These are phyloP conservation scores for Penicillium sp. DNA, from an alignment of 2,329 filamentous ascomycete genomes.

Conservation along the genomic window DNA sequence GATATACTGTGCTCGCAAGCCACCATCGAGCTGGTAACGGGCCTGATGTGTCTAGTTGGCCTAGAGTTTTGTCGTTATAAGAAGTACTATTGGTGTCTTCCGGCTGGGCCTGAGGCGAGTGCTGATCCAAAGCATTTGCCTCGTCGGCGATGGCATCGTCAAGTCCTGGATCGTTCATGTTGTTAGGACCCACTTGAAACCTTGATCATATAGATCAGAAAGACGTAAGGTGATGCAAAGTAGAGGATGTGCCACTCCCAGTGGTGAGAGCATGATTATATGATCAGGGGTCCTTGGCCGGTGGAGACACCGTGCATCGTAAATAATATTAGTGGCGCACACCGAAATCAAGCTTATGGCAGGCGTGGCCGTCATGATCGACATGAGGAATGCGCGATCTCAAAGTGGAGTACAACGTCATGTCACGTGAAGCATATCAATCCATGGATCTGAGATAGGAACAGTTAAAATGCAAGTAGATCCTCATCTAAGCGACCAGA, in stretches of 20 bases:
- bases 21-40: conserved; percentile 52
- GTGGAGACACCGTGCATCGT: neutral
- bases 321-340: conserved; percentile 7
- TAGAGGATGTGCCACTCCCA: neutral
- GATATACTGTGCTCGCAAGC: conserved; percentile 61
- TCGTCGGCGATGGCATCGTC: conserved; percentile 51
- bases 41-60: conserved; percentile 4
- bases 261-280: conserved; percentile 4
- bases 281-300: neutral
- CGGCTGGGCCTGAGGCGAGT: conserved; percentile 21
- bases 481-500: neutral
- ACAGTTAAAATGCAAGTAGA: neutral
- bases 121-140: conserved; percentile 46
- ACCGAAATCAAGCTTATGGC: conserved; percentile 16
- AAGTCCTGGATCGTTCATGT: conserved; percentile 56
- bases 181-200: neutral
- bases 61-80: neutral
- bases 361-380: conserved; percentile 16
- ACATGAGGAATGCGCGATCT: neutral
- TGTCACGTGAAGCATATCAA: conserved; percentile 13
- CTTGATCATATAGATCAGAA: neutral
- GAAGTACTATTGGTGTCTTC: conserved; percentile 15
- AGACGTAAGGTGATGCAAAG: neutral
- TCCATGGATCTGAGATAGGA: conserved; percentile 1
- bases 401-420: conserved; percentile 11